Conservation (phyloP, 176 grass and related monocot species). For the Alloteropsis semialata region DNA sequence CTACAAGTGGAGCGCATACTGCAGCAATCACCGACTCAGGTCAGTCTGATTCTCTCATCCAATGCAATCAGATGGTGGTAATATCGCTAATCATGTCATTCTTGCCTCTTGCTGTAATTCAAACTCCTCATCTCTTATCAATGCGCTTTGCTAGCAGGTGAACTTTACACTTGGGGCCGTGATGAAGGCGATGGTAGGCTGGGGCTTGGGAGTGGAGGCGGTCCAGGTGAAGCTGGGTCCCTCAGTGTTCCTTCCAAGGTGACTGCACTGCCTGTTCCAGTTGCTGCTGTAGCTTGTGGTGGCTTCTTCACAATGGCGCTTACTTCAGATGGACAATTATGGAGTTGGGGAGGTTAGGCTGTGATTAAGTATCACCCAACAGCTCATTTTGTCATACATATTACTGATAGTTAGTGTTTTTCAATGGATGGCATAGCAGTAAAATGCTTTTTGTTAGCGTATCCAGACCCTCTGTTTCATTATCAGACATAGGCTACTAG, state of each 20-base stretch:
- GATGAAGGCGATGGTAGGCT: slow-evolving; percentile 93
- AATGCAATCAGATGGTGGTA: no score
- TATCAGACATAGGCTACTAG: not conserved
- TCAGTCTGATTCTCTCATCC: slow-evolving; percentile 6
- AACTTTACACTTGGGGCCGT: slow-evolving; percentile 93
- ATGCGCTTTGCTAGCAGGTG: slow-evolving; percentile 44
- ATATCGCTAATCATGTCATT: no score
- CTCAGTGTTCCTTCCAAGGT: slow-evolving; percentile 85
- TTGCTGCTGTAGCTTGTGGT: slow-evolving; percentile 73
- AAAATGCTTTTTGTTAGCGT: not conserved
- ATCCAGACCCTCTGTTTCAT: not conserved
- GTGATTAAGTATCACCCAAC: not conserved
- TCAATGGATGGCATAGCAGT: not conserved
- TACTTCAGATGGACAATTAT: slow-evolving; percentile 73
- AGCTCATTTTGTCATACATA: not conserved
- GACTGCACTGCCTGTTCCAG: slow-evolving; percentile 60
- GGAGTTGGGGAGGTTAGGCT: slow-evolving; percentile 95
- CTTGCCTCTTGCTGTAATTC: not conserved
- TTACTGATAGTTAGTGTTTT: not conserved
- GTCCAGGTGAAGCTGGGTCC: slow-evolving; percentile 93
- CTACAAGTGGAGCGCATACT: slow-evolving; percentile 89
- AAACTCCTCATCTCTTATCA: not conserved
- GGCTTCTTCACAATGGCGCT: slow-evolving; percentile 91
- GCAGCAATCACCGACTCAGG: slow-evolving; percentile 72
- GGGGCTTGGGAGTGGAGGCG: slow-evolving; percentile 85